Evolutionary conservation across 2,329 filamentous ascomycete genomes (phyloP).

Genomic region (Ophiosphaerella korrae): DNA sequence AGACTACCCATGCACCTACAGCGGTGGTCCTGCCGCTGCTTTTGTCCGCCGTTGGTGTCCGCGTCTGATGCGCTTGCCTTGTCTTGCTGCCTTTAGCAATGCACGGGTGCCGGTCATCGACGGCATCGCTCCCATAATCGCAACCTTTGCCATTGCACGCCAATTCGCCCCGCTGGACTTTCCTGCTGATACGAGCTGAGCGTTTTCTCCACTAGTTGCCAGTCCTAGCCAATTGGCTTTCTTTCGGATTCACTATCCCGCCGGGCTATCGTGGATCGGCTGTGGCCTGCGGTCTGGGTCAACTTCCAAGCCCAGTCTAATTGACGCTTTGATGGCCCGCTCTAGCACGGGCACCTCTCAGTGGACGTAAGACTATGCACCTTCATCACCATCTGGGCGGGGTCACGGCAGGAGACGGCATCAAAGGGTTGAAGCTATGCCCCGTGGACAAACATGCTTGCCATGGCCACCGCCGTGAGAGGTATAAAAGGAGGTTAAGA

Average conservation of each 20-base stretch:
- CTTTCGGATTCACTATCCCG: constrained; percentile 25
- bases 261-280: constrained; percentile 44
- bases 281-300: constrained; percentile 34
- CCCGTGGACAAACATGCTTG: constrained; percentile 33
- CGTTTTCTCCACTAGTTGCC: constrained; percentile 28
- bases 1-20: constrained; percentile 48
- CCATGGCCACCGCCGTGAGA: constrained; percentile 20
- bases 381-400: constrained; percentile 47
- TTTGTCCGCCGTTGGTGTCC: constrained; percentile 37
- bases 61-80: constrained; percentile 48
- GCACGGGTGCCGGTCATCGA: constrained; percentile 33
- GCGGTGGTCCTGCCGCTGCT: constrained; percentile 40
- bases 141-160: constrained; percentile 36
- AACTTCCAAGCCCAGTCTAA: constrained; percentile 42
- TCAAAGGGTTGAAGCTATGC: constrained; percentile 43
- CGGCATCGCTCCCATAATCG: constrained; percentile 31
- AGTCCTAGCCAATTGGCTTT: constrained; percentile 40
- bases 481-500: constrained; percentile 46
- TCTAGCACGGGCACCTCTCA: constrained; percentile 43
- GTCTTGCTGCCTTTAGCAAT: constrained; percentile 44
- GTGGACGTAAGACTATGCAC: constrained; percentile 47
- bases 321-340: constrained; percentile 41
- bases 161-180: constrained; percentile 37
- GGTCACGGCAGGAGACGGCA: constrained; percentile 41
- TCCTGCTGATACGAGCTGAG: constrained; percentile 40